Percentiles rank a stretch among this genome's conserved stretches.
These are phyloP conservation scores for Parasarocladium wereldwijsianum DNA, from an alignment of 2,329 filamentous ascomycete species.

Conservation along the genomic window DNA sequence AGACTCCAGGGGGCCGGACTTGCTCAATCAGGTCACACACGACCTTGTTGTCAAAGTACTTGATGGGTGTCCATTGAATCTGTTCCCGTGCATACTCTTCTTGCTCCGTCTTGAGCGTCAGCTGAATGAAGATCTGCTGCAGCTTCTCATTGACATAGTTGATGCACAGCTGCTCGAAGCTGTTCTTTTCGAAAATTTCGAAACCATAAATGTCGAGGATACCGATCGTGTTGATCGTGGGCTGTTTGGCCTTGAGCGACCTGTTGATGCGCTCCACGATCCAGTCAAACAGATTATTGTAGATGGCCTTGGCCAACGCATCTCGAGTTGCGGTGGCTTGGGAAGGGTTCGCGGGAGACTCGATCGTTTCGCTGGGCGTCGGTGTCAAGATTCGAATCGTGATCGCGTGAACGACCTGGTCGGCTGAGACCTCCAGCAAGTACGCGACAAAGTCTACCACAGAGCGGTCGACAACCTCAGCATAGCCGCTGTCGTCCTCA, in stretches of 20 bases:
- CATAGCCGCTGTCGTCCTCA: constrained; percentile 83
- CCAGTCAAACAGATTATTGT: constrained; percentile 97
- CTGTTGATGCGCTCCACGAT: constrained; percentile 87
- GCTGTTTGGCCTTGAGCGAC: constrained; percentile 65
- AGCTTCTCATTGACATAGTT: constrained; percentile 99
- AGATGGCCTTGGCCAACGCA: constrained; percentile 87
- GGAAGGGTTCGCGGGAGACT: constrained; percentile 69
- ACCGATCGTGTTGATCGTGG: constrained; percentile 72
- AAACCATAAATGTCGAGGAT: constrained; percentile 99
- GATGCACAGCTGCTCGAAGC: constrained; percentile 97
- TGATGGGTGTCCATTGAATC: constrained; percentile 98
- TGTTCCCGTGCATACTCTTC: constrained; percentile 93
- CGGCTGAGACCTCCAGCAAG: constrained; percentile 72
- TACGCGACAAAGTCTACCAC: constrained; percentile 93
- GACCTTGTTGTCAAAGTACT: constrained; percentile 98
- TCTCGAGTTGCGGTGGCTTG: constrained; percentile 82
- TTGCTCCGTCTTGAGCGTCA: constrained; percentile 92
- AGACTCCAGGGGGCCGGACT: constrained; percentile 76
- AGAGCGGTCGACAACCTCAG: constrained; percentile 72
- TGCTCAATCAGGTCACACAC: constrained; percentile 96
- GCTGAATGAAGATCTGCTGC: constrained; percentile 97
- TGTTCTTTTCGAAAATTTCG: constrained; percentile 98
- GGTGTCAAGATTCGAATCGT: constrained; percentile 74
- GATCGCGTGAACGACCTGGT: constrained; percentile 70
- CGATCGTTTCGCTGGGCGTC: constrained; percentile 50